Base-by-base conservation (phyloP, 164 flowering plant species). In the Litsea cubeba region DNA sequence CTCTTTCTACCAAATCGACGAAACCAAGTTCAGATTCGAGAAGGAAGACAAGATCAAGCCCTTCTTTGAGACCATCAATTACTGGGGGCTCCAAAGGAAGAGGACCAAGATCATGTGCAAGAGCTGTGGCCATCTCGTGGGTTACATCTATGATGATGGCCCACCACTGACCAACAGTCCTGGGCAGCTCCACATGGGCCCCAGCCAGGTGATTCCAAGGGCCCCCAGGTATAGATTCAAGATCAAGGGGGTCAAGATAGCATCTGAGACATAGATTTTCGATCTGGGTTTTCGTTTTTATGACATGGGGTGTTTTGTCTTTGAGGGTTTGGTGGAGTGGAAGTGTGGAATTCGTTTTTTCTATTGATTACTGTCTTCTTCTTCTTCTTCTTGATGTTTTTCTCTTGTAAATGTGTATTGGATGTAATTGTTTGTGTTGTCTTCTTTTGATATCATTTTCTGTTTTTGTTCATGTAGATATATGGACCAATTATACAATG, bases 31-130 rank as follows among this genome's bases (percentile, higher is more conserved):
- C 83, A 78, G 72, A 25, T 82, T 94, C 78, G 86, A 89, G 79
- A 86, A 88, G 71, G 97, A 96, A 78, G 97, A 96, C 87, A 96
- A 89, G 82, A 82, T 96, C 82, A 35, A 76, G 17, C 98, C 97
- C 70, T 96, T 96, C 77, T 92, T 92, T 82, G 99, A 96, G 82
- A 91, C 97, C n/a, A 1, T 92, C 2, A 77, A 92, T 74, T 96
- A 96, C 79, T 96, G 98, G 98, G 99, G 99, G 1, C 89, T 94
- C 68, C 97, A 94, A 68, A 65, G 99, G 80, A 89, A 84, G 75
- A 73, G 98, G 71, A 89, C 85, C 76, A 89, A 90, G 87, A 89
- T 96, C 79, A 83, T 76, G 76, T 96, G 99, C 85, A 82, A 71
- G 50, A 49, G 75, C 71, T 94, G 98, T 50, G 89, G 94, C 0